Evolutionary conservation across 78 protist species (phyloP).

Genomic region (Polysphondylium violaceum): DNA sequence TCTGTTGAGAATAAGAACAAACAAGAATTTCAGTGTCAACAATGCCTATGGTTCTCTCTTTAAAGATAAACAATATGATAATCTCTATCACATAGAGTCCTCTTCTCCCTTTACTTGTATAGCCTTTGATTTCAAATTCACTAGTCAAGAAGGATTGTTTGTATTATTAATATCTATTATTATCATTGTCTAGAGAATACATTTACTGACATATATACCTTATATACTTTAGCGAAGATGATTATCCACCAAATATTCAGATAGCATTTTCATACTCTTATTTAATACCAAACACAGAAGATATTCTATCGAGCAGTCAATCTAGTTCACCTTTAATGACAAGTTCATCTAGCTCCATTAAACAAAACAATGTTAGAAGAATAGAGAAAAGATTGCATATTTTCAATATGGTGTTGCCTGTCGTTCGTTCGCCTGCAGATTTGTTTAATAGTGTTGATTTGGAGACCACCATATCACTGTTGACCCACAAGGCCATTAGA

Average conservation of each 20-base stretch:
- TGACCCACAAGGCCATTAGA: constrained; percentile 28
- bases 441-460: constrained; percentile 42
- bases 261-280: constrained; percentile 61
- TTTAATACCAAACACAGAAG: constrained; percentile 8
- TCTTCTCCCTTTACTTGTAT: constrained; percentile 31
- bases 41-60: constrained; percentile 22
- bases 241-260: constrained; percentile 49
- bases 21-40: constrained; percentile 20
- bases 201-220: background rate
- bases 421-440: constrained; percentile 14
- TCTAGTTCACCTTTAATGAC: background rate
- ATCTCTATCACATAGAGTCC: constrained; percentile 66
- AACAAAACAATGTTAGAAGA: constrained; percentile 7
- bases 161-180: background rate
- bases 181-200: background rate
- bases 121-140: constrained; percentile 65
- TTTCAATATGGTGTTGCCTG: background rate
- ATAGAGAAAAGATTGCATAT: constrained; percentile 48
- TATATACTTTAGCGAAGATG: background rate
- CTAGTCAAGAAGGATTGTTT: background rate
- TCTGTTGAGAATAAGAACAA: constrained; percentile 32
- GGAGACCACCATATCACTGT: constrained; percentile 35
- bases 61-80: constrained; percentile 12
- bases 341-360: background rate
- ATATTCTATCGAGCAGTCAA: background rate